phyloP scores from a whole-genome alignment of 148 eudicot species.

The Simmondsia chinensis region DNA sequence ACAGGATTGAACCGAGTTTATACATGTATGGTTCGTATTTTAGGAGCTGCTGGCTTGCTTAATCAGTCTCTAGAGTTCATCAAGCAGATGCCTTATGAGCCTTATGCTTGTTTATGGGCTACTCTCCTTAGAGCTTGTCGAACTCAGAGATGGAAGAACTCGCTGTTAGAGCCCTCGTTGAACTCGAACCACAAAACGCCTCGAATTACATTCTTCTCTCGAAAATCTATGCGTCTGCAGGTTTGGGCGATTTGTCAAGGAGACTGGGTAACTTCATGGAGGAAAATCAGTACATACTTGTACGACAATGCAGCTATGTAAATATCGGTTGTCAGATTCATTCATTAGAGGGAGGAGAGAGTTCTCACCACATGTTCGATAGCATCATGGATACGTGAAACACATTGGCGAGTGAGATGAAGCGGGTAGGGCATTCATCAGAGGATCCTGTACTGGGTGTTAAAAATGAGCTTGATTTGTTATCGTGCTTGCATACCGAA shows the following conservation, averaged over 20 bases:
- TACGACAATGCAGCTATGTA: conserved; percentile 15
- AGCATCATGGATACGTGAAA: conserved; percentile 12
- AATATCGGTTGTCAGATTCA: conserved; percentile 7
- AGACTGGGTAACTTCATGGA: not conserved
- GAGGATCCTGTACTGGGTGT: conserved; percentile 12
- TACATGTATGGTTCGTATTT: conserved; percentile 37
- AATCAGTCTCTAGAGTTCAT: conserved; percentile 37
- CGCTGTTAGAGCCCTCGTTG: conserved; percentile 28
- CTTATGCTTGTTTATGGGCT: conserved; percentile 49
- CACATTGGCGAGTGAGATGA: conserved; percentile 12
- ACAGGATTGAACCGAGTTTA: conserved; percentile 34
- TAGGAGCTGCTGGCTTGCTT: conserved; percentile 40
- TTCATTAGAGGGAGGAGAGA: conserved; percentile 8
- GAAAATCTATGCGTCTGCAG: conserved; percentile 38
- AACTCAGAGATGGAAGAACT: conserved; percentile 35
- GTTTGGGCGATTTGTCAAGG: conserved; percentile 37
- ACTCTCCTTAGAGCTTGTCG: conserved; percentile 45
- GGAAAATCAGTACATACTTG: no score
- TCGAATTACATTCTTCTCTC: conserved; percentile 44
- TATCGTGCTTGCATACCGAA: conserved; percentile 22
- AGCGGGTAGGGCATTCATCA: conserved; percentile 9
- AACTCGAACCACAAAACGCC: conserved; percentile 41
- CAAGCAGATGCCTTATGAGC: conserved; percentile 32
- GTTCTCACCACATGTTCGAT: conserved; percentile 1
- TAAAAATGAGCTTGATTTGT: not conserved